Evolutionary conservation across 2,329 filamentous ascomycete species (phyloP), one percentile per base, ranked within the genome.

Genomic region (Cadophora luteo-olivacea): DNA sequence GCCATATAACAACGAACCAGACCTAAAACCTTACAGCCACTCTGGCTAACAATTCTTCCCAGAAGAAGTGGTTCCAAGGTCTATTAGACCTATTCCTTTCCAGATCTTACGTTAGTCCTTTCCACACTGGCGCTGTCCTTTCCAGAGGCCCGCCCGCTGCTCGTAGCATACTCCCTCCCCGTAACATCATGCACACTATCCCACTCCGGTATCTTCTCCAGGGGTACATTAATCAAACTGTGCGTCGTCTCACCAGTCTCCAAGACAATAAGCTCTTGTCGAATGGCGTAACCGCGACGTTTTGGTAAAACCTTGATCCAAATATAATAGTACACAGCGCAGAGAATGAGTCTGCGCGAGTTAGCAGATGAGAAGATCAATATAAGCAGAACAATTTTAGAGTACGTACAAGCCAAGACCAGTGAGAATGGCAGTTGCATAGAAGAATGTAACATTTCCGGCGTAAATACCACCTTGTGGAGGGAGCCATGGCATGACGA

Each of bases 401-500:
- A 64, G 11, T 38, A 85, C 86, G 82, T 81, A 89, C 86, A 91
- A 84, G 25, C 78, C 88, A 67, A 92, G 84, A 0, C 90, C 89
- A 0, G 87, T 85, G 0, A 88, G 85, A 24, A 86, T 84, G 72
- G 92, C 92, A 0, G 89, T 92, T 0, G 84, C 90, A 71, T 92
- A 93, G 87, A 88, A 93, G 78, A 93, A 93, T 64, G 86, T 90
- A 1, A 92, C 90, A 66, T 90, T 86, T 0, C 89, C 90, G 0
- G 85, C 87, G 41, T 85, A 84, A 0, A 81, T 80, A 0, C 90
- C 90, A 0, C 81, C 84, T 0, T 82, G 81, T 0, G 91, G 91
- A 1, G 90, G 91, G 72, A 88, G 90, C 91, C 90, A 93, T 0
- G 91, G 90, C 83, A 91, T 91, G 19, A 89, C 83, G 1, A 93